Conservation (phyloP, 116 monocot genomes). For the Dioscorea cayenensis region DNA sequence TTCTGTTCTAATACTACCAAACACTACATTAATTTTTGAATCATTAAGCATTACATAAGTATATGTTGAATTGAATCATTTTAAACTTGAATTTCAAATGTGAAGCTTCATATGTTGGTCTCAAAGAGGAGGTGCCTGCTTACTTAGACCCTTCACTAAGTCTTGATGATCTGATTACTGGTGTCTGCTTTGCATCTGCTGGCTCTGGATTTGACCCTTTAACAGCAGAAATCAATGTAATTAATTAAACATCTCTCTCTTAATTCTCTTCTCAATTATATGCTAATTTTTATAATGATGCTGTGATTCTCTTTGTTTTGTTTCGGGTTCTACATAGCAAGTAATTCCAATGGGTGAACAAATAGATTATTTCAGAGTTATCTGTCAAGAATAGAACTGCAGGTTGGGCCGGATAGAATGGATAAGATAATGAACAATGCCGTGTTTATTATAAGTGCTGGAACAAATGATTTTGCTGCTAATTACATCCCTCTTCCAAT, state of each 20-base stretch:
- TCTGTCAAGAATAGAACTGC: slow-evolving; percentile 17
- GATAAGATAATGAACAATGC: slow-evolving; percentile 31
- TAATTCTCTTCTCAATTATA: too few species aligned
- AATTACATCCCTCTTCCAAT: slow-evolving; percentile 39
- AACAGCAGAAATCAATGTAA: slow-evolving; percentile 18
- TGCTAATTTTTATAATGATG: too few species aligned
- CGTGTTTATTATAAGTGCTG: slow-evolving; percentile 49
- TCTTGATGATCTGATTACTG: slow-evolving; percentile 29
- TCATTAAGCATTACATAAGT: too few species aligned
- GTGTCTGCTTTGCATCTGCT: slow-evolving; percentile 46
- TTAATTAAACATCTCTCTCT: background rate
- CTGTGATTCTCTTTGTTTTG: background rate
- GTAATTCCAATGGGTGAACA: slow-evolving; percentile 39
- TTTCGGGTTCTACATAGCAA: background rate
- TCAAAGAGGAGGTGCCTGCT: slow-evolving; percentile 40
- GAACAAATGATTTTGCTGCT: slow-evolving; percentile 58
- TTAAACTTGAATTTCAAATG: too few species aligned
- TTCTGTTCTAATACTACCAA: too few species aligned
- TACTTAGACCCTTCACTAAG: slow-evolving; percentile 25
- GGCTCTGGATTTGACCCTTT: slow-evolving; percentile 32
- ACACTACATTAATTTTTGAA: too few species aligned
- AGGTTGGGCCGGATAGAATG: slow-evolving; percentile 28
- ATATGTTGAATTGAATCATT: too few species aligned
- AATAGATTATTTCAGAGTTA: slow-evolving; percentile 43
- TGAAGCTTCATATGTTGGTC: slow-evolving; percentile 28